Conservation (phyloP, 2,329 filamentous ascomycete genomes). For the Claviceps sorghi region DNA sequence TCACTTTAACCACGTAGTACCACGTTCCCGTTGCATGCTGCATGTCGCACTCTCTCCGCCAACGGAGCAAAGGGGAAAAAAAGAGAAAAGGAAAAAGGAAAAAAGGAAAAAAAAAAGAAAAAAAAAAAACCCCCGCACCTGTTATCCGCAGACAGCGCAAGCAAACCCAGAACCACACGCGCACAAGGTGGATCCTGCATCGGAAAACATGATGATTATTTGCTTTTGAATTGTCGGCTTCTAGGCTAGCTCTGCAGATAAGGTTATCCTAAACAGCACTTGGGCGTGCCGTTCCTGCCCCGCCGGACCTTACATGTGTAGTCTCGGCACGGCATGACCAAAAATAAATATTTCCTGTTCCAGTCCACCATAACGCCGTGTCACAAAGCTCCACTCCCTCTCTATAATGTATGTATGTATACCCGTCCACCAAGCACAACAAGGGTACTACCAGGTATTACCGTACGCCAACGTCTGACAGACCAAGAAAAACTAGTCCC, state of each 20-base stretch:
- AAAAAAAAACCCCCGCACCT: background rate
- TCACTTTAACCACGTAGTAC: too few species aligned
- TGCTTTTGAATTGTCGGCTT: too few species aligned
- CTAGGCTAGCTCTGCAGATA: too few species aligned
- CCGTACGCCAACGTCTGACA: background rate
- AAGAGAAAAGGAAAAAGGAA: background rate
- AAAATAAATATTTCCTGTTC: background rate
- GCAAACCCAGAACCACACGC: too few species aligned
- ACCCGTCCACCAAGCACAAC: background rate
- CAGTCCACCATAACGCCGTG: background rate
- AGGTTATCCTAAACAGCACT: too few species aligned
- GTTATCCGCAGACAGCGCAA: too few species aligned
- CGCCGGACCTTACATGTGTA: too few species aligned
- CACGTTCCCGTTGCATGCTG: background rate
- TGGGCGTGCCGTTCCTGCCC: too few species aligned
- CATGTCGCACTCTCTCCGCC: background rate
- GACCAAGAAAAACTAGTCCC: background rate
- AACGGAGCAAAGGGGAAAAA: background rate
- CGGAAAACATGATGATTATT: too few species aligned
- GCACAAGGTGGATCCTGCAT: too few species aligned
- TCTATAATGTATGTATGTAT: background rate
- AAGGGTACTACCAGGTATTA: background rate
- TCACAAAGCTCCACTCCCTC: background rate
- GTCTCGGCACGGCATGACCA: background rate
- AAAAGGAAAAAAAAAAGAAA: background rate